Base-by-base conservation (phyloP, 805 yeast species). In the Cyberlindnera euphorbiae region DNA sequence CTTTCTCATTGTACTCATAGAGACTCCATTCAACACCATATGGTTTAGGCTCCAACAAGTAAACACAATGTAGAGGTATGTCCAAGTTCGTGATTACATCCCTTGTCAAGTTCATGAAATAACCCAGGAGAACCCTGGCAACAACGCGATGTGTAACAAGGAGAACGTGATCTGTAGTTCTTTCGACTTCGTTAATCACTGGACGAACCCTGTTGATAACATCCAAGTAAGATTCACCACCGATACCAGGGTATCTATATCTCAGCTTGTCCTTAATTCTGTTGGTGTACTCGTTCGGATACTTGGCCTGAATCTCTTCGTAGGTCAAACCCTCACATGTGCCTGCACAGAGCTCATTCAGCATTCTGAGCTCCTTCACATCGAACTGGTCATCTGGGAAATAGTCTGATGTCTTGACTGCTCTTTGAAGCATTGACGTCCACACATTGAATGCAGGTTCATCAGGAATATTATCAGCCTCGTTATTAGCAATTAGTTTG, bases 231-330 rank as follows among this genome's bases (percentile, higher is more conserved):
- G 95, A 84, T 60, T 90, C 98, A 13, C 98, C 98, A 7, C 97
- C 97, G 33, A 87, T 84, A 4, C 98, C 98, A 2, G 97, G 98
- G 55, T 90, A 90, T 42, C 98, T 68, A 60, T 90, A 90, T 13
- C 81, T 68, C 49, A 90, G 68, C 60, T 90, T 90, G 59, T 87
- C 82, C 28, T 70, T 66, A 47, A 86, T 62, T 40, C 97, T 73
- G 13, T 87, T 73, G 28, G 73, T 75, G 55, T 81, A 90, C 58
- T 90, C 97, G 25, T 73, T 73, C 0, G 97, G 96, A 51, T 70
- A 75, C 43, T 66, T 63, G 9, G 61, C 63, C 56, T 81, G 84
- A 45, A 90, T 89, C 48, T 90, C 94, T 35, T 78, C 80, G 55
- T 93, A 89, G 0, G 97, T 89, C 81, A 89, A 69, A 4, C 96